A percentile compares a stretch with the other conserved stretches of the same genome.
These are phyloP conservation scores for Alternaria postmessia DNA, from an alignment of 2,329 filamentous ascomycete species.

Conservation along the genomic window DNA sequence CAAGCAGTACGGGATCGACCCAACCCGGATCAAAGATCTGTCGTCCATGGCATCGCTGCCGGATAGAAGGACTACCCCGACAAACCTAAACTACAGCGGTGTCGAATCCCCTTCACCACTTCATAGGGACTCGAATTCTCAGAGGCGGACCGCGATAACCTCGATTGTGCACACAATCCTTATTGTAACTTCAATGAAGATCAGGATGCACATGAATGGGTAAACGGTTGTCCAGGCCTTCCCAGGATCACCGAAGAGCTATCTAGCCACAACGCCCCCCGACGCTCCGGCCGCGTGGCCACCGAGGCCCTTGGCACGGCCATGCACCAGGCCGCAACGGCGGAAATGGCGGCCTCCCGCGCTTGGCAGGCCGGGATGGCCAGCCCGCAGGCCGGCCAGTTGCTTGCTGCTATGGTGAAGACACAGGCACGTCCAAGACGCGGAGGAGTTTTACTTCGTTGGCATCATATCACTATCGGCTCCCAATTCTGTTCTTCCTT, in stretches of 20 bases:
- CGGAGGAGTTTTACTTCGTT: rapidly evolving
- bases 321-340: too few species aligned
- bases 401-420: not conserved
- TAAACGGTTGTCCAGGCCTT: not conserved
- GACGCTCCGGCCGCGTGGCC: too few species aligned
- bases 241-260: not conserved
- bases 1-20: not conserved
- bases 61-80: too few species aligned
- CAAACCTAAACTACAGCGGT: too few species aligned
- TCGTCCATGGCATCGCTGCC: not conserved
- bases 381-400: too few species aligned
- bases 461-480: too few species aligned
- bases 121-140: not conserved
- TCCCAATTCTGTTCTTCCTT: too few species aligned
- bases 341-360: too few species aligned
- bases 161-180: not conserved
- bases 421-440: not conserved
- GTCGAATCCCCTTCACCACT: not conserved
- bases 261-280: too few species aligned
- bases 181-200: not conserved
- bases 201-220: not conserved
- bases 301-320: too few species aligned
- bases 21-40: not conserved
- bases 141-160: not conserved
- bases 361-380: too few species aligned